A percentile compares a stretch with the other conserved stretches of the same genome.
Evolutionary conservation across 176 grass and related monocot genomes (phyloP).

Genomic region (Lolium multiflorum): DNA sequence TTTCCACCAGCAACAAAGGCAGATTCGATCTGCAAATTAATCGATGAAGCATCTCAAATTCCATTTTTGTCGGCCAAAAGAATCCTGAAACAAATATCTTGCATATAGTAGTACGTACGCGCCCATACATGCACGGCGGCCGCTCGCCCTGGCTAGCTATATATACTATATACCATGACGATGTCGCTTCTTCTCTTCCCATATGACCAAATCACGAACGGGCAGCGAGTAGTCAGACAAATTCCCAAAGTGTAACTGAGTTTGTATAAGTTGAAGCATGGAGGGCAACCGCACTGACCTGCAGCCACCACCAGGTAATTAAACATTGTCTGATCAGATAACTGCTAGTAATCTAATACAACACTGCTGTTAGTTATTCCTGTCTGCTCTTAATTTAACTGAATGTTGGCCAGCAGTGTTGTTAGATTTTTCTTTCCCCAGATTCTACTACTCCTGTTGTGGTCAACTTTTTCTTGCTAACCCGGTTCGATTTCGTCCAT

Average conservation of each 20-base stretch:
- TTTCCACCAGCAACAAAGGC: not conserved
- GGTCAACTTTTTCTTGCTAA: not conserved
- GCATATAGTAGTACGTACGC: not conserved
- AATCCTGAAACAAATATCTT: not conserved
- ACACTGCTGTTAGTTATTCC: not conserved
- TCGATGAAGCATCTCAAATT: not conserved
- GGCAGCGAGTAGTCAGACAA: not conserved
- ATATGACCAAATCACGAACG: not conserved
- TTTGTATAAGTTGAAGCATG: slow-evolving; percentile 4
- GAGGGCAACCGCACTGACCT: slow-evolving; percentile 25
- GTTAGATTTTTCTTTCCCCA: not conserved
- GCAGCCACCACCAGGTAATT: slow-evolving; percentile 40
- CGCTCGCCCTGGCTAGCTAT: not conserved
- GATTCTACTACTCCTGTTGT: not conserved
- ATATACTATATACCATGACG: not conserved
- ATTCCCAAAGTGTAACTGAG: not conserved
- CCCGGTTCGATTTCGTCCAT: not conserved
- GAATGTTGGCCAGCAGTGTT: not conserved
- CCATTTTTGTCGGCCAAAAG: not conserved
- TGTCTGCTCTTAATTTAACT: not conserved
- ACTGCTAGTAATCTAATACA: too few relatives aligned
- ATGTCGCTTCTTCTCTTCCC: not conserved
- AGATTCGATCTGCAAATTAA: not conserved
- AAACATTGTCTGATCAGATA: not conserved
- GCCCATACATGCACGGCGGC: not conserved